Conservation (phyloP, 2,329 filamentous ascomycete species). For the Alternaria ventricosa region DNA sequence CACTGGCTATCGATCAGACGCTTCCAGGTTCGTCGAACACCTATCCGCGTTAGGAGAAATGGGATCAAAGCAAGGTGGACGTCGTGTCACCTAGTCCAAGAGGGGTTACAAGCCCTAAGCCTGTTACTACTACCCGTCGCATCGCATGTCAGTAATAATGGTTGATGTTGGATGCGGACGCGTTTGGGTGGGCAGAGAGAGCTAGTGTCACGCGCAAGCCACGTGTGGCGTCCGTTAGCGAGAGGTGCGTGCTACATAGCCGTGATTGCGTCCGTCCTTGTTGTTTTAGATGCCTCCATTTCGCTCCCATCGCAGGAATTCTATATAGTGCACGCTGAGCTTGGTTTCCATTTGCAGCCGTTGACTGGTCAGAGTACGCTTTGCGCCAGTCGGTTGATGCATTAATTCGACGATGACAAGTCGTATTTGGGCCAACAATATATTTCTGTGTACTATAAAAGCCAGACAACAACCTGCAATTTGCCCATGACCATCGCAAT, state of each 20-base stretch:
- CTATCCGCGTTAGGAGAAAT: slow-evolving; percentile 44
- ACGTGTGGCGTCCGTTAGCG: slow-evolving; percentile 18
- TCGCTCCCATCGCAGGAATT: neutral
- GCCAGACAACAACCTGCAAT: neutral
- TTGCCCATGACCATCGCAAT: neutral
- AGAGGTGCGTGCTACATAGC: neutral
- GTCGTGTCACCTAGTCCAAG: slow-evolving; percentile 70
- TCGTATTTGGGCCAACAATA: neutral
- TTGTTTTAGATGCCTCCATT: neutral
- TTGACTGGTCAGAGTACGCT: neutral
- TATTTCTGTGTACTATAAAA: neutral
- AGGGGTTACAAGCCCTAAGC: slow-evolving; percentile 63
- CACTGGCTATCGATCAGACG: slow-evolving; percentile 80
- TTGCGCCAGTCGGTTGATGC: neutral
- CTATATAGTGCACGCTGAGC: neutral
- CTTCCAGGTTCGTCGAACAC: slow-evolving; percentile 78
- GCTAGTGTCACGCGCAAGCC: slow-evolving; percentile 12
- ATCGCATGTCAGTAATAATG: slow-evolving; percentile 50
- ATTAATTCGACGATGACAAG: neutral
- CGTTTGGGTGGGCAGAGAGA: neutral
- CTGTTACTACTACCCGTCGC: slow-evolving; percentile 59
- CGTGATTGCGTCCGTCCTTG: neutral
- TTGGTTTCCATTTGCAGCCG: neutral
- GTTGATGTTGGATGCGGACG: slow-evolving; percentile 15
- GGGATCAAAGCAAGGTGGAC: neutral